Evolutionary conservation across 495 filamentous ascomycete species (phyloP).

Genomic region (Aspergillus haitiensis): DNA sequence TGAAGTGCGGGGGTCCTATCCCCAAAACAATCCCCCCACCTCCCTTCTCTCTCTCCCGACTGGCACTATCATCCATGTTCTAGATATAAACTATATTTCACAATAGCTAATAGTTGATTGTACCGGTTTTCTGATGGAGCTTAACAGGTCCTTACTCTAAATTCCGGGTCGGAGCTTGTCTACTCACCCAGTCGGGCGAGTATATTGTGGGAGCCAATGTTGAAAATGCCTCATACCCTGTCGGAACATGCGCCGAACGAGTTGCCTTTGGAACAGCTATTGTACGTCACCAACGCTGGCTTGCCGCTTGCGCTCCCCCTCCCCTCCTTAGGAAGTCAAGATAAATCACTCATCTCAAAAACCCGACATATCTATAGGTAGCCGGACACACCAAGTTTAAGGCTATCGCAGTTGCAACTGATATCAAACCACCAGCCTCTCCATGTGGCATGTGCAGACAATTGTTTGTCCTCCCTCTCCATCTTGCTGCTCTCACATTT

Average conservation of each 20-base stretch:
- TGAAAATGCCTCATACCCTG: slow-evolving; percentile 91
- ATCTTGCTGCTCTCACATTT: background rate
- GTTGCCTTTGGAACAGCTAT: slow-evolving; percentile 83
- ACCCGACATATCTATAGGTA: slow-evolving; percentile 31
- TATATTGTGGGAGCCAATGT: slow-evolving; percentile 81
- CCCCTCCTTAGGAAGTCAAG: background rate
- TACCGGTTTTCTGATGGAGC: slow-evolving; percentile 11
- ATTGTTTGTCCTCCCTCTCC: slow-evolving; percentile 30
- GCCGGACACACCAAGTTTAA: slow-evolving; percentile 70
- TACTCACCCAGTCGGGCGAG: slow-evolving; percentile 64
- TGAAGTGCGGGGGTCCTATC: background rate
- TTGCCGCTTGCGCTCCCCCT: slow-evolving; percentile 5
- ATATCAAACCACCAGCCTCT: slow-evolving; percentile 69
- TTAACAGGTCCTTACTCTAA: slow-evolving; percentile 77
- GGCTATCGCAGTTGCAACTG: slow-evolving; percentile 83
- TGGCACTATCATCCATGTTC: no score
- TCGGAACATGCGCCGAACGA: slow-evolving; percentile 91
- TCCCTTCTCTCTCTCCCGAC: background rate
- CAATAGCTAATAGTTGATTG: background rate
- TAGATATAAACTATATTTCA: no score
- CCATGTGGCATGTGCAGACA: slow-evolving; percentile 69
- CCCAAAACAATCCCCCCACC: background rate
- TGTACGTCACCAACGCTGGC: slow-evolving; percentile 33
- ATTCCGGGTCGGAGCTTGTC: slow-evolving; percentile 84
- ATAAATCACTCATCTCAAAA: background rate